Base-by-base conservation (phyloP, 768 basidiomycete genomes). In the Mrakia blollopis region DNA sequence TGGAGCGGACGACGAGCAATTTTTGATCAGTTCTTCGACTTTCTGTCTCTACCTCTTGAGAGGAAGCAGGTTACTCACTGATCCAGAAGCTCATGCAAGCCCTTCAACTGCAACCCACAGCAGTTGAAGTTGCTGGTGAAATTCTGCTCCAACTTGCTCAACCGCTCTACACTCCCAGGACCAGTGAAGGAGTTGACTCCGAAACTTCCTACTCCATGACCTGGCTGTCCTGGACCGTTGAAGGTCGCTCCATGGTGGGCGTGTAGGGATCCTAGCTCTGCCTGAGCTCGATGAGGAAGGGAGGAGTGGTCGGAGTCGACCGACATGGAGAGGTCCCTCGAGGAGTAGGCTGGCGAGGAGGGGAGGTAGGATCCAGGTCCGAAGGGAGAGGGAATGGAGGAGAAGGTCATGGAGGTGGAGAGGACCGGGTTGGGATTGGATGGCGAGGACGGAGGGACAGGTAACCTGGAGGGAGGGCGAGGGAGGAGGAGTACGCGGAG, bases 11-110 rank as follows among this genome's bases (percentile, higher is more conserved):
- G 47, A 18, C 35, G 37, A 67, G 41, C 30, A 37, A 21, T 41
- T 54, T n/a, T 62, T 61, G 47, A 50, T 37, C 41, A 62, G 50
- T 37, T 72, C 39, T 14, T 47, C 61, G 44, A 50, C 25, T 30
- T 18, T 50, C 41, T 2, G 0, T 32, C 8, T 28, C 13, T 16
- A 16, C 30, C 13, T 60, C 28, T 10, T 11, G 30, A 21, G 13
- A 57, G 14, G n/a, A 30, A 7, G 32, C 3, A 9, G 21, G 37
- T 25, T 10, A 72, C 77, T 41, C 69, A 78, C 77, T 96, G 94
- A 83, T 95, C 92, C 3, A 96, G 87, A 16, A 96, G 89, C 3
- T 92, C 91, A 78, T 92, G 91, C 0, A 92, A 87, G 80, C 92
- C 91, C 44, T 87, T 86, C 25, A 93, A 87, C 79, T 90, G 87